These are phyloP conservation scores for Pseudogymnoascus sp. DNA, from an alignment of 2,329 filamentous ascomycete species.

Conservation along the genomic window DNA sequence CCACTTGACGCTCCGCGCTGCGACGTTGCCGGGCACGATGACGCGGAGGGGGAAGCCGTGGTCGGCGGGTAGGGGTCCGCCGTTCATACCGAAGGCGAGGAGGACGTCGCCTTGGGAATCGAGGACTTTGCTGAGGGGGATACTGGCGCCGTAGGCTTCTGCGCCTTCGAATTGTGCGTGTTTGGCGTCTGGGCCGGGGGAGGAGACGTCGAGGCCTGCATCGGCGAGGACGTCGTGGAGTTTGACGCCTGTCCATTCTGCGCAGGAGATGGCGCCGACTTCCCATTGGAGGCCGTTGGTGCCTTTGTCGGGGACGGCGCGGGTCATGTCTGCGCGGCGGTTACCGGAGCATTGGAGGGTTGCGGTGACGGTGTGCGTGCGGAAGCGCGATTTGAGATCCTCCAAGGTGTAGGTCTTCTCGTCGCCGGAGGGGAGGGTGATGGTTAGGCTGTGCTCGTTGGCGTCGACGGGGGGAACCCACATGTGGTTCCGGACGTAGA, in stretches of 20 bases:
- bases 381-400: constrained; percentile 46
- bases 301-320: constrained; percentile 29
- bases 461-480: constrained; percentile 45
- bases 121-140: constrained; percentile 48
- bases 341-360: constrained; percentile 54
- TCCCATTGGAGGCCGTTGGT: constrained; percentile 53
- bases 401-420: constrained; percentile 43
- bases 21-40: constrained; percentile 54
- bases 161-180: constrained; percentile 16
- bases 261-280: constrained; percentile 50
- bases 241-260: constrained; percentile 48
- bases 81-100: constrained; percentile 58
- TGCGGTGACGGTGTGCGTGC: constrained; percentile 42
- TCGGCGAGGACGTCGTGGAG: constrained; percentile 48
- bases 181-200: constrained; percentile 14
- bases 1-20: constrained; percentile 60
- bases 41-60: constrained; percentile 55
- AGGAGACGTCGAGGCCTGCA: constrained; percentile 38
- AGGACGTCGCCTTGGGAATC: constrained; percentile 54
- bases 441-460: constrained; percentile 38
- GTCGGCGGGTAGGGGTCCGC: constrained; percentile 46
- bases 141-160: constrained; percentile 29
- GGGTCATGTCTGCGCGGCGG: constrained; percentile 49
- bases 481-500: constrained; percentile 55
- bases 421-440: constrained; percentile 48